Evolutionary conservation across 495 filamentous ascomycete genomes (phyloP).

Genomic region (Tetracladium setigerum): DNA sequence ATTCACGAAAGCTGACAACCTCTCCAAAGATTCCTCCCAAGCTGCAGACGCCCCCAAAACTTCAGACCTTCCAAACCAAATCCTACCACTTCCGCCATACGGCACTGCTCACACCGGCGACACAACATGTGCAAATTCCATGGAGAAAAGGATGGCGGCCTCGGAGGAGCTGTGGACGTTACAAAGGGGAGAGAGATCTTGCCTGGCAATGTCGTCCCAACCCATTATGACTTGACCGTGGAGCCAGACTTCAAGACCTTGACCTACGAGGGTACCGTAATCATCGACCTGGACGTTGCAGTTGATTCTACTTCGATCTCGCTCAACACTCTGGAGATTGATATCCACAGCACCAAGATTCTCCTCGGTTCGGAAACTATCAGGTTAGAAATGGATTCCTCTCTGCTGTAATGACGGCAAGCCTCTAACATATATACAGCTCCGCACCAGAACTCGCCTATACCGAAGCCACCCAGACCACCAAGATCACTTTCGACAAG

Average conservation of each 20-base stretch:
- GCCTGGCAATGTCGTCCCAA: constrained; percentile 55
- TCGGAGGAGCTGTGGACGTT: constrained; percentile 36
- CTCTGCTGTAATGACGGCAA: neutral
- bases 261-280: constrained; percentile 60
- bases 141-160: constrained; percentile 34
- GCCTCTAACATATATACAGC: constrained; percentile 19
- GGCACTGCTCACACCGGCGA: constrained; percentile 44
- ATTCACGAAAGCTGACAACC: neutral
- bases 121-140: constrained; percentile 46
- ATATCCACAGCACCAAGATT: constrained; percentile 71
- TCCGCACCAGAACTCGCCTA: constrained; percentile 48
- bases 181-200: constrained; percentile 50
- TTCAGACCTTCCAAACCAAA: constrained; percentile 7
- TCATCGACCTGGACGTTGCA: constrained; percentile 71
- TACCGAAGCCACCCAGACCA: constrained; percentile 56
- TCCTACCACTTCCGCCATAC: constrained; percentile 21
- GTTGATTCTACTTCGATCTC: constrained; percentile 82
- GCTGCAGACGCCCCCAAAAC: constrained; percentile 7
- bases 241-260: constrained; percentile 67
- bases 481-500: constrained; percentile 55
- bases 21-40: constrained; percentile 1
- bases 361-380: constrained; percentile 38
- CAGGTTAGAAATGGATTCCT: constrained; percentile 26
- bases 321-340: constrained; percentile 79
- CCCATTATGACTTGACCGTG: constrained; percentile 64